phyloP scores from a whole-genome alignment of 2,329 filamentous ascomycete genomes.

The Podosphaera aphanis region DNA sequence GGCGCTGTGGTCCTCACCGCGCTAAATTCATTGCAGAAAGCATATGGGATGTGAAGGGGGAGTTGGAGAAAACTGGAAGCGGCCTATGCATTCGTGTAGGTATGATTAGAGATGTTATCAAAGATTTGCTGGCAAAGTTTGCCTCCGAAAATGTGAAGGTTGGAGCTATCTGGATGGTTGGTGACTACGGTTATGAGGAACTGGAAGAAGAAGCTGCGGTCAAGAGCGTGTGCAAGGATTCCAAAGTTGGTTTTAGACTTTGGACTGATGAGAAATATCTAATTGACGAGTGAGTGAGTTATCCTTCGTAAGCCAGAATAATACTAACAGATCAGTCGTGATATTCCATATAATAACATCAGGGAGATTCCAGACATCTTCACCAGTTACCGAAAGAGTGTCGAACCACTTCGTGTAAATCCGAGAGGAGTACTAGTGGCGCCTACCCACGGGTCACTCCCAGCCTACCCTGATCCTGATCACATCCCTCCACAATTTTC shows the following conservation, averaged over 20 bases:
- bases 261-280: constrained; percentile 61
- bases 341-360: constrained; percentile 33
- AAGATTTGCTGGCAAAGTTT: constrained; percentile 29
- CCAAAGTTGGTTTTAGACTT: constrained; percentile 34
- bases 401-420: constrained; percentile 44
- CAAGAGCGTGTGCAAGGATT: constrained; percentile 25
- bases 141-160: constrained; percentile 22
- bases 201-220: constrained; percentile 36
- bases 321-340: constrained; percentile 26
- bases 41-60: constrained; percentile 47
- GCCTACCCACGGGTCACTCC: constrained; percentile 28
- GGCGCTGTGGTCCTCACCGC: constrained; percentile 50
- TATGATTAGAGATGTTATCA: constrained; percentile 31
- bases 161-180: constrained; percentile 49
- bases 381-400: constrained; percentile 47
- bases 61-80: constrained; percentile 33
- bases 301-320: not conserved
- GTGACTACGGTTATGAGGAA: constrained; percentile 48
- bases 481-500: constrained; percentile 33
- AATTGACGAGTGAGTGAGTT: constrained; percentile 54
- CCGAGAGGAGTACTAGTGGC: constrained; percentile 33
- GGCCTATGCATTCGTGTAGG: constrained; percentile 43
- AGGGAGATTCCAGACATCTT: constrained; percentile 49
- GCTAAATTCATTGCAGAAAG: constrained; percentile 49
- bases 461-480: constrained; percentile 28